These are phyloP conservation scores for Petrea volubilis DNA, from an alignment of 257 asterid genomes.

Conservation along the genomic window DNA sequence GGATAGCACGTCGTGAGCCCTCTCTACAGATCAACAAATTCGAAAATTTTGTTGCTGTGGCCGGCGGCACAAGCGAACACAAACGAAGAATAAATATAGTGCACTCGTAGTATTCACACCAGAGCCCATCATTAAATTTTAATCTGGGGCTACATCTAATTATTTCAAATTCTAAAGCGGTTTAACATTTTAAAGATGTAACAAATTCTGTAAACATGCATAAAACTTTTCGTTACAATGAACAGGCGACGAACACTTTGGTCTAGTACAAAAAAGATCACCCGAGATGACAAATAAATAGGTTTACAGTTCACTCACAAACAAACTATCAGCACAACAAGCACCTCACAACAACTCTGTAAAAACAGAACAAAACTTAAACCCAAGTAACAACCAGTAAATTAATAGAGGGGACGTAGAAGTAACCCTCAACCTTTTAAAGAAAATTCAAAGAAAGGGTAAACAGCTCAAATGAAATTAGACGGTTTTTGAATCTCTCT, in stretches of 20 bases:
- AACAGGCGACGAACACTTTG: not conserved
- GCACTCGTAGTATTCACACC: too few species aligned
- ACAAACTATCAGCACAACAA: conserved; percentile 13
- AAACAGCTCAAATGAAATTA: conserved; percentile 1
- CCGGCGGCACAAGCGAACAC: too few species aligned
- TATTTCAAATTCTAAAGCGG: too few species aligned
- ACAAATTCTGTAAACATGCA: not conserved
- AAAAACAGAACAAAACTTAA: conserved; percentile 4
- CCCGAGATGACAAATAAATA: conserved; percentile 5
- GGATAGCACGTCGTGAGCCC: too few species aligned
- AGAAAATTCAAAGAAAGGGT: conserved; percentile 17
- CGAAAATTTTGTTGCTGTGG: not conserved
- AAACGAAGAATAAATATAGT: too few species aligned
- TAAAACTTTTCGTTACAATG: not conserved
- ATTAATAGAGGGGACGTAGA: not conserved
- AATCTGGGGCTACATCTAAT: too few species aligned
- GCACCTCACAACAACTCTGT: conserved; percentile 24
- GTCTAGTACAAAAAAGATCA: conserved; percentile 10
- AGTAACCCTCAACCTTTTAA: conserved; percentile 27
- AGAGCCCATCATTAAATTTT: too few species aligned
- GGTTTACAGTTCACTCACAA: not conserved
- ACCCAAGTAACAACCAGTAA: conserved; percentile 6
- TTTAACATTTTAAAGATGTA: too few species aligned
- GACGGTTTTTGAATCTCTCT: not conserved
- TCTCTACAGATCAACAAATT: too few species aligned